Percentiles rank a stretch among this genome's conserved stretches.
Evolutionary conservation across 2,329 filamentous ascomycete species (phyloP).

Genomic region (Pseudogymnoascus sp.): DNA sequence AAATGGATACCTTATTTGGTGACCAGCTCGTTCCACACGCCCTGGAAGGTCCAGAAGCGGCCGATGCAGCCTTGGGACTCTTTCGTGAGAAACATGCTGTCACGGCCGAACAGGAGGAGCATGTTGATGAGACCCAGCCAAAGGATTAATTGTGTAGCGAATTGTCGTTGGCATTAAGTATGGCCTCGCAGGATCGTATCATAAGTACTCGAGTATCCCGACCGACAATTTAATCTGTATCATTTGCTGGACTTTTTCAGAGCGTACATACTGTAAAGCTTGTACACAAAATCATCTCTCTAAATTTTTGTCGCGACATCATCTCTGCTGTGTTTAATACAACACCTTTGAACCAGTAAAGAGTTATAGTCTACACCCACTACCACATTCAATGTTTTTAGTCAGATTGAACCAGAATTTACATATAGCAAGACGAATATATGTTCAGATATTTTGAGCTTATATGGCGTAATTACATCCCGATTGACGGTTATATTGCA

Average conservation of each 20-base stretch:
- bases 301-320: too few species aligned
- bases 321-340: neutral
- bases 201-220: neutral
- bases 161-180: too few species aligned
- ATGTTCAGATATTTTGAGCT: neutral
- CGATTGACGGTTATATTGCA: neutral
- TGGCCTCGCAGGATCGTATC: neutral
- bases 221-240: neutral
- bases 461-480: neutral
- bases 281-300: too few species aligned
- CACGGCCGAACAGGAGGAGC: neutral
- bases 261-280: neutral
- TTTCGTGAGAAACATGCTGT: slow-evolving; percentile 11
- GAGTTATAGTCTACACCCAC: neutral
- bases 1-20: slow-evolving; percentile 36
- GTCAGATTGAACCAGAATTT: neutral
- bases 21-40: slow-evolving; percentile 32
- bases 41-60: slow-evolving; percentile 28
- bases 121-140: neutral
- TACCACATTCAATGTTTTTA: neutral
- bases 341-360: neutral
- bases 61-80: slow-evolving; percentile 22
- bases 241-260: neutral
- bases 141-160: neutral
- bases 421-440: neutral